phyloP scores from a whole-genome alignment of 2,329 filamentous ascomycete genomes.

The Botryotinia convoluta region DNA sequence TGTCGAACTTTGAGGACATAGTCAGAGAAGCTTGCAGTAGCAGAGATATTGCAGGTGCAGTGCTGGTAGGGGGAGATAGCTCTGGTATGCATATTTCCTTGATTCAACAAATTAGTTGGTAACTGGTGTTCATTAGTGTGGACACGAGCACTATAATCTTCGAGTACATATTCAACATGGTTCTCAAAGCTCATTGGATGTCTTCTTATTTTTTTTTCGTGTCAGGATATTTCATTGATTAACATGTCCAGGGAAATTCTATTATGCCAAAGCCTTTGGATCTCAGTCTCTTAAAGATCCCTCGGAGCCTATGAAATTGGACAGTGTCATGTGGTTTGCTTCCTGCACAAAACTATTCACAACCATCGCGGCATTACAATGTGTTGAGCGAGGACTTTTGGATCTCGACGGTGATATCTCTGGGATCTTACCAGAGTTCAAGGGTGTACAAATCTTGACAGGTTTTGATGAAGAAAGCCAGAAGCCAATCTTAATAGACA shows the following conservation, averaged over 20 bases:
- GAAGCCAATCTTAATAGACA: conserved; percentile 27
- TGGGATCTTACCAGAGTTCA: conserved; percentile 31
- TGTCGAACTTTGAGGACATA: conserved; percentile 28
- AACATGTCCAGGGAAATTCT: conserved; percentile 37
- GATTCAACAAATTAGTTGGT: neutral
- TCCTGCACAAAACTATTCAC: conserved; percentile 57
- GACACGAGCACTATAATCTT: neutral
- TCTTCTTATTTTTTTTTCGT: neutral
- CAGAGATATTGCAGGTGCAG: conserved; percentile 27
- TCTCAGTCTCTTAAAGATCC: conserved; percentile 48
- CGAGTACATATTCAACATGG: conserved; percentile 1
- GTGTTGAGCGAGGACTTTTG: conserved; percentile 51
- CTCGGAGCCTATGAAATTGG: conserved; percentile 55
- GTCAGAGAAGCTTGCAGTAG: conserved; percentile 26
- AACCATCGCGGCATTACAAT: conserved; percentile 53
- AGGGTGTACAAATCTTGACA: conserved; percentile 32
- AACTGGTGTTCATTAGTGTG: neutral
- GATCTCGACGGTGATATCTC: conserved; percentile 47
- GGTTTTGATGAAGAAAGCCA: conserved; percentile 29
- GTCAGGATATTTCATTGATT: neutral
- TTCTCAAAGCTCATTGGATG: neutral
- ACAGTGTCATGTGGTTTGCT: conserved; percentile 60
- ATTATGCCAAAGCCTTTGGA: conserved; percentile 41
- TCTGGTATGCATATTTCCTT: conserved; percentile 23
- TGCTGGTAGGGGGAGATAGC: conserved; percentile 26